These are phyloP conservation scores for Straminergon stramineum DNA, from an alignment of 225 moss, liverwort and hornwort genomes.

Conservation along the genomic window DNA sequence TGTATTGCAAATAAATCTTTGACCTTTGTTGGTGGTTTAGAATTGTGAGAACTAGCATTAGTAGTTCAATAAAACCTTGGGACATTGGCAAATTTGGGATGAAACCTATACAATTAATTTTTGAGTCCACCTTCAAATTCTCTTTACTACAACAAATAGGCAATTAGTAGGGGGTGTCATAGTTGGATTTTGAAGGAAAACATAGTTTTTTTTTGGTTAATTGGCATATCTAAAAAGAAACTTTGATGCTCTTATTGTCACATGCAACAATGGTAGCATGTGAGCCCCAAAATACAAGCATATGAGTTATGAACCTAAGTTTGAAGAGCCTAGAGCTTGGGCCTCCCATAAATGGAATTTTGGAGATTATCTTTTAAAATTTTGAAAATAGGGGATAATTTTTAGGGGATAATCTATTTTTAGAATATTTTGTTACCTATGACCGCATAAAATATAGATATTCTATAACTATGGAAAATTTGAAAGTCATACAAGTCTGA, in stretches of 20 bases:
- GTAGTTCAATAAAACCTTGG: neutral
- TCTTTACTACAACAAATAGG: neutral
- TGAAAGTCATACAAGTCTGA: neutral
- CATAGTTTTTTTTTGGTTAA: neutral
- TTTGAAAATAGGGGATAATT: neutral
- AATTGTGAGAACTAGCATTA: neutral
- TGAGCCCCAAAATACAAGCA: accelerated
- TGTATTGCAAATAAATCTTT: neutral
- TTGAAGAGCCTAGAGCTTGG: neutral
- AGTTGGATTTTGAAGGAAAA: neutral
- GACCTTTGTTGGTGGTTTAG: neutral
- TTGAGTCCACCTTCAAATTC: neutral
- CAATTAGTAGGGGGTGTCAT: neutral
- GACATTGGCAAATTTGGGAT: neutral
- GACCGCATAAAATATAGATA: accelerated
- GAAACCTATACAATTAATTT: neutral
- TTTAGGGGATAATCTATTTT: neutral
- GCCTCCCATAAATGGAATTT: neutral
- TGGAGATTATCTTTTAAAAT: neutral
- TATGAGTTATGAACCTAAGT: too few species aligned
- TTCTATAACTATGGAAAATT: neutral
- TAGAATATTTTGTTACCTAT: too few species aligned
- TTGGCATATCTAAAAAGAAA: neutral
- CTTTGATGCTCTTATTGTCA: neutral
- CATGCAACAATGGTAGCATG: neutral